Evolutionary conservation across 805 yeast genomes (phyloP), one percentile per base, ranked within the genome.

Genomic region (Kodamaea jinghongensis): DNA sequence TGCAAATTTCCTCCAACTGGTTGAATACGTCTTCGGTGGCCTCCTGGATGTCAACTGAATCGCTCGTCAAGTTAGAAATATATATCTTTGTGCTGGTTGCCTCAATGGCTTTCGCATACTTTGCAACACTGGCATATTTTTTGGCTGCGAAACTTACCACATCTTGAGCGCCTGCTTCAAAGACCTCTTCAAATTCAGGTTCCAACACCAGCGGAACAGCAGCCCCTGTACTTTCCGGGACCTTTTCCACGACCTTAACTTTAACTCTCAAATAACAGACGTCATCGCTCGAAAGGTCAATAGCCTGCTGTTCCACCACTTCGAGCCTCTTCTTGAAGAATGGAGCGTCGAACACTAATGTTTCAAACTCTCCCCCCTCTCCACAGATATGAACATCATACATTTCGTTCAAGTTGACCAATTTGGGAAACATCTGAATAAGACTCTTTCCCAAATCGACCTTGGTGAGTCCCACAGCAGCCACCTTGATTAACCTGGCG

Each of bases 331-430:
- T 79, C 23, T 63, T 65, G 64, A 91, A 93, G 44, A 87, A 82
- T 0, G 96, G 95, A 1, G 95, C 87, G 60, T 93, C 96, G 20
- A 93, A 67, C 2, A 91, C 98, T 49, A 91, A 66, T 0, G 96
- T 83, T 59, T 93, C 99, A 60, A 88, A 93, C 60, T 93, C 99
- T 1, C 99, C 99, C 25, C 99, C 99, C 67, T 93, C 99, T 10
- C 99, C 99, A 65, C 99, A 93, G 0, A 93, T 80, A 58, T 91
- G 96, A 10, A 90, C 86, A 2, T 90, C 95, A 61, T 78, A 90
- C 59, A 67, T 63, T 7, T 56, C 44, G 56, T 89, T 83, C 44
- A 90, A 64, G 28, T 67, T 66, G 9, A 67, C 47, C 55, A 93
- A 60, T 0, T 66, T 73, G 1, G 87, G 84, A 40, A 73, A 75